Evolutionary conservation across 2,329 filamentous ascomycete genomes (phyloP).

Genomic region (Colletotrichum navitas): DNA sequence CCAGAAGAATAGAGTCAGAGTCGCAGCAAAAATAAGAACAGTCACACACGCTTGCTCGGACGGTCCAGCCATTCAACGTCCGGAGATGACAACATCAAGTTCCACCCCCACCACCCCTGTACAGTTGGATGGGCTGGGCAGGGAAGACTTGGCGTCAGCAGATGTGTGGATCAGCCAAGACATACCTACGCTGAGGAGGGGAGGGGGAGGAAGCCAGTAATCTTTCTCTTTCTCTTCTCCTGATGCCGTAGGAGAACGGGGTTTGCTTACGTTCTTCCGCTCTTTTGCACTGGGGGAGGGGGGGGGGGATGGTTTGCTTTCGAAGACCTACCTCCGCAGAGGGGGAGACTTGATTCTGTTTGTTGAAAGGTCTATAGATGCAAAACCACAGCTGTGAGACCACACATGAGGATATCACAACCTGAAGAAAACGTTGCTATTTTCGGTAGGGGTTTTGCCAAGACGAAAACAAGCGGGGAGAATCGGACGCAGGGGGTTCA

Average conservation of each 20-base stretch:
- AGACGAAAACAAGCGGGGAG: slow-evolving; percentile 34
- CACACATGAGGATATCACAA: not conserved
- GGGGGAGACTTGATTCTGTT: not conserved
- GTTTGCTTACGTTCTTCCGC: not conserved
- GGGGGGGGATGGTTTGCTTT: not conserved
- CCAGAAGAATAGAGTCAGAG: not conserved
- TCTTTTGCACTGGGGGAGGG: not conserved
- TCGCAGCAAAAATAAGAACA: not conserved
- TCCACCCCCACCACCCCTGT: not conserved
- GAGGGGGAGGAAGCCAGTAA: not conserved
- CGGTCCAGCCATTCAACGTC: slow-evolving; percentile 3
- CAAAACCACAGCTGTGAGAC: not conserved
- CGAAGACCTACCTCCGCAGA: not conserved
- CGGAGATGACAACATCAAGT: not conserved
- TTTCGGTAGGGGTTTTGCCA: not conserved
- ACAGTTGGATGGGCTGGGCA: slow-evolving; percentile 28
- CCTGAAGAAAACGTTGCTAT: not conserved
- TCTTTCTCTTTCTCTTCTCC: not conserved
- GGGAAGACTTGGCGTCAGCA: slow-evolving; percentile 41
- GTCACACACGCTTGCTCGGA: not conserved
- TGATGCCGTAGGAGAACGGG: not conserved
- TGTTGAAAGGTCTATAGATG: not conserved
- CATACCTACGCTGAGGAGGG: slow-evolving; percentile 7
- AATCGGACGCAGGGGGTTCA: slow-evolving; percentile 7
- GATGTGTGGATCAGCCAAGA: slow-evolving; percentile 42